These are phyloP conservation scores for Zopfia rhizophila DNA, from an alignment of 2,329 filamentous ascomycete genomes.

Conservation along the genomic window DNA sequence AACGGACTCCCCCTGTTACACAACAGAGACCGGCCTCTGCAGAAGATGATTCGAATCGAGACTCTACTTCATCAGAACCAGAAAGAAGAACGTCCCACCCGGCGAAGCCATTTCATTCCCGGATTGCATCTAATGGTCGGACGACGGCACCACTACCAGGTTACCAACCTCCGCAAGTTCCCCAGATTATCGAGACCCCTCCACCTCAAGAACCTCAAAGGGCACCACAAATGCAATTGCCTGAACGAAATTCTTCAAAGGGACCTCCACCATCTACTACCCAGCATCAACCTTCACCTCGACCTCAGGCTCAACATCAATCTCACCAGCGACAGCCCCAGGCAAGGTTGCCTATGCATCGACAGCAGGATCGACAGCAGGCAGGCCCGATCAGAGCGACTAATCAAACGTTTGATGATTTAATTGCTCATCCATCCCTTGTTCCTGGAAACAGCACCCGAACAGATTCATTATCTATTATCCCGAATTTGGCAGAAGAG, in stretches of 20 bases:
- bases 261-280: conserved; percentile 41
- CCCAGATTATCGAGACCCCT: conserved; percentile 74
- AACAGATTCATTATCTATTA: conserved; percentile 82
- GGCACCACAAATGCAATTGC: conserved; percentile 50
- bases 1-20: conserved; percentile 36
- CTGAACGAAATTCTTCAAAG: conserved; percentile 64
- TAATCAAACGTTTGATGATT: conserved; percentile 69
- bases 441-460: conserved; percentile 75
- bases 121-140: conserved; percentile 65
- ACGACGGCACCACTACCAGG: conserved; percentile 64
- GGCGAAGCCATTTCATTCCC: conserved; percentile 65
- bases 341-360: conserved; percentile 15
- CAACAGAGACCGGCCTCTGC: conserved; percentile 35
- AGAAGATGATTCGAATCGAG: conserved; percentile 33
- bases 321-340: conserved; percentile 26
- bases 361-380: conserved; percentile 26
- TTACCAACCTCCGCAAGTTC: conserved; percentile 57
- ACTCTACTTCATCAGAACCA: conserved; percentile 31
- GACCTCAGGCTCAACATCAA: conserved; percentile 24
- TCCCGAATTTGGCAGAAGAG: conserved; percentile 77
- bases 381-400: conserved; percentile 32
- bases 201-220: conserved; percentile 47
- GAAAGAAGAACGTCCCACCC: conserved; percentile 49
- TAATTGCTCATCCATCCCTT: conserved; percentile 72
- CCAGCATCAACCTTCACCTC: conserved; percentile 1